Evolutionary conservation across 352 stramenopile species (phyloP).

Genomic region (Globisporangium alternatum): DNA sequence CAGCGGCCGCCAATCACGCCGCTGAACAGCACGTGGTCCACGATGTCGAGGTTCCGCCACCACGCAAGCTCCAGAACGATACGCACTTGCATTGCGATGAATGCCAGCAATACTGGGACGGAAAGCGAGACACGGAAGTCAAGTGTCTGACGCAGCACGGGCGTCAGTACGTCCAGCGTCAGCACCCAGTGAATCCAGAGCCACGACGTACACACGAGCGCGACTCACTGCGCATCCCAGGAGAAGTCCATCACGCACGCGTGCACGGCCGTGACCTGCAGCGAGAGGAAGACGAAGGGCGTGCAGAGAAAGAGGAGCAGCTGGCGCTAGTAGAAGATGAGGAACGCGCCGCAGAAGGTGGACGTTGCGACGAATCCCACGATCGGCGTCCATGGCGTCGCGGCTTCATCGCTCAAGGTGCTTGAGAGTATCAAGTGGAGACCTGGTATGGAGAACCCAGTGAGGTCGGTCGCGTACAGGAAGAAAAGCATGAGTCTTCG

Average conservation of each 20-base stretch:
- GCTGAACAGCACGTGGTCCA: background rate
- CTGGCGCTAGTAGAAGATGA: background rate
- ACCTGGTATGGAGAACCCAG: background rate
- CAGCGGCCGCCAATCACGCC: background rate
- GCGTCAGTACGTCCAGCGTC: conserved; percentile 19
- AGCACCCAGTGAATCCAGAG: conserved; percentile 25
- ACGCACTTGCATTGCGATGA: background rate
- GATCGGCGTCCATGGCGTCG: background rate
- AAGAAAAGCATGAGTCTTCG: background rate
- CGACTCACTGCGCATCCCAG: conserved; percentile 17
- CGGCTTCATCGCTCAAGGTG: background rate
- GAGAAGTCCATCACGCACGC: conserved; percentile 16
- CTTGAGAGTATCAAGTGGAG: background rate
- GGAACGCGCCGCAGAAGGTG: background rate
- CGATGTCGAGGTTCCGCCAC: background rate
- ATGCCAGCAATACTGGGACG: background rate
- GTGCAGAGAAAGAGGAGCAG: background rate
- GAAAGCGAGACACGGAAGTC: background rate
- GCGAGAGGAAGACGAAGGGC: conserved; percentile 21
- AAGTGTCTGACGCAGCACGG: background rate
- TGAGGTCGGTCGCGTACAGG: background rate
- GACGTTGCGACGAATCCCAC: background rate
- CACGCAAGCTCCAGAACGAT: background rate
- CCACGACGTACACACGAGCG: conserved; percentile 13
- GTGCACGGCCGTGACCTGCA: conserved; percentile 17